phyloP scores from a whole-genome alignment of 345 rosid genomes.

The Arabidopsis thaliana region TAIR10.1 NC_003071.7:15795001-15795500 shows the following conservation, averaged over 20 bases:
- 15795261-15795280: constrained; percentile 38
- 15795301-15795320: constrained; percentile 24
- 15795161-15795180: constrained; percentile 23
- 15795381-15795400: constrained; percentile 32
- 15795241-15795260: constrained; percentile 42
- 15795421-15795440: constrained; percentile 29
- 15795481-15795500: constrained; percentile 66
- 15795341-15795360: constrained; percentile 30
- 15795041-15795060: constrained; percentile 37
- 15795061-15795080: constrained; percentile 44
- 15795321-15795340: constrained; percentile 32
- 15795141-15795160: constrained; percentile 34
- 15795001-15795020: neutral
- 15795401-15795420: constrained; percentile 24
- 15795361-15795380: constrained; percentile 27
- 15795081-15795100: constrained; percentile 40
- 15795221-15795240: constrained; percentile 42
- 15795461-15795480: neutral
- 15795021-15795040: neutral
- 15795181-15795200: constrained; percentile 42
- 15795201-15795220: constrained; percentile 42
- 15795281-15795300: constrained; percentile 36
- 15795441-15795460: constrained; percentile 26
- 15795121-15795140: constrained; percentile 37
- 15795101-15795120: constrained; percentile 35